Base-by-base conservation (phyloP, 306 rosid species). In the Cyamopsis tetragonoloba region DNA sequence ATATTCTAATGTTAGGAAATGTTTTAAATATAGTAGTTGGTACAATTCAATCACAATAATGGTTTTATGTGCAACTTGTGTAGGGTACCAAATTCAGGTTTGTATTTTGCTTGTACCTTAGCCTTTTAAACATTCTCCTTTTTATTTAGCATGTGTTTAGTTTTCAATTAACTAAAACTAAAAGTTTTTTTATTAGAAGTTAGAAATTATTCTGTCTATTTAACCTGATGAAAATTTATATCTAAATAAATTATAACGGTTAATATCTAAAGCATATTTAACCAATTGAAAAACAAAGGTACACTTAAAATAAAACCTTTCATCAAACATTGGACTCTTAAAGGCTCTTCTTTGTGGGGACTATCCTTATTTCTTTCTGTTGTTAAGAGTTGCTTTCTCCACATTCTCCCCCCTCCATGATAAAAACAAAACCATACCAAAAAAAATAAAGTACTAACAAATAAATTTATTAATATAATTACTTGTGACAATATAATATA, bases 271-370 rank as follows among this genome's bases (percentile, higher is more conserved):
- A n/a, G n/a, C n/a, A n/a, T n/a, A n/a, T n/a, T n/a, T n/a, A n/a
- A n/a, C n/a, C n/a, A n/a, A n/a, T n/a, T n/a, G n/a, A n/a, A n/a
- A n/a, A n/a, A n/a, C n/a, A n/a, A n/a, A n/a, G n/a, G n/a, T n/a
- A n/a, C n/a, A n/a, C n/a, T n/a, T n/a, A n/a, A n/a, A n/a, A n/a
- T n/a, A 69, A 75, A 75, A 61, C 37, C 43, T 49, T 8, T 46
- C 57, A 61, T 72, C 80, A 73, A 72, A 82, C 74, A 75, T 68
- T 73, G 61, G 68, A 57, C 55, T 76, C 19, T 35, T 37, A 62
- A 68, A 44, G 60, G 60, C 61, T 70, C 68, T 61, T 77, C 18
- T 51, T 79, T 57, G 93, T 84, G 83, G 89, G 85, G 82, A 66
- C 80, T 72, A 35, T 66, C 69, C 38, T 68, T n/a, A n/a, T n/a